A percentile compares a stretch with the other conserved stretches of the same genome.
These are phyloP conservation scores for Chlamydomonas schloesseri DNA, from an alignment of 139 green algal species.

Conservation along the genomic window DNA sequence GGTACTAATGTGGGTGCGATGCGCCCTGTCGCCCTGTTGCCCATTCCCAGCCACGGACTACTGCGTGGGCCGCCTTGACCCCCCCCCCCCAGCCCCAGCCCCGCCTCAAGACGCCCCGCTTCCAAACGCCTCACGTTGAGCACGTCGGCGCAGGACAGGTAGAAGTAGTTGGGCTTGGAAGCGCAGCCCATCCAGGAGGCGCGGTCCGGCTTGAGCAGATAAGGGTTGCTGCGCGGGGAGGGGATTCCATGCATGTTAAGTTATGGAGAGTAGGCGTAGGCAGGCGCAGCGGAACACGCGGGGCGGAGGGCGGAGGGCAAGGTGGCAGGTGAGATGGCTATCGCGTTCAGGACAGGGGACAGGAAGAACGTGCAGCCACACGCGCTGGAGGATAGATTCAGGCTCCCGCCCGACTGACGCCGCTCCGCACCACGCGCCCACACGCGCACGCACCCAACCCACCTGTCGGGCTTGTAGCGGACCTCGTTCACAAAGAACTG, in stretches of 20 bases:
- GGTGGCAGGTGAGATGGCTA: neutral
- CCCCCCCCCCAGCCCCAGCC: too few species aligned
- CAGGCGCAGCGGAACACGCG: neutral
- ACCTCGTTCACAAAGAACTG: conserved; percentile 31
- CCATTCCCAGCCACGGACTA: too few species aligned
- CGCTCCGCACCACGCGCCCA: too few species aligned
- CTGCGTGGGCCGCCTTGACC: too few species aligned
- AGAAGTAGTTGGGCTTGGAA: conserved; percentile 6
- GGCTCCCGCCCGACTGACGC: too few species aligned
- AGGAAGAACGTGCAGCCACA: too few species aligned
- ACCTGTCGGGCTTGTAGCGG: conserved; percentile 10
- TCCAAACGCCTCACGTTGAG: neutral
- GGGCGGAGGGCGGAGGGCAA: neutral
- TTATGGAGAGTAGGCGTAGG: too few species aligned
- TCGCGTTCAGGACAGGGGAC: too few species aligned
- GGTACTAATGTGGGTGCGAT: too few species aligned
- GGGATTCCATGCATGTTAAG: neutral
- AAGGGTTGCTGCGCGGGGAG: conserved; percentile 13
- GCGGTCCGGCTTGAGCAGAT: neutral
- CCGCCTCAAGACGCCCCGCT: too few species aligned
- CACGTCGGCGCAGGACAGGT: conserved; percentile 3
- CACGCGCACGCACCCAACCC: neutral
- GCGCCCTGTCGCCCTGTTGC: too few species aligned
- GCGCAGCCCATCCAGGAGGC: conserved; percentile 2
- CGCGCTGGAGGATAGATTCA: too few species aligned